Base-by-base conservation (phyloP, 345 rosid species). In the Aethionema arabicum region DNA sequence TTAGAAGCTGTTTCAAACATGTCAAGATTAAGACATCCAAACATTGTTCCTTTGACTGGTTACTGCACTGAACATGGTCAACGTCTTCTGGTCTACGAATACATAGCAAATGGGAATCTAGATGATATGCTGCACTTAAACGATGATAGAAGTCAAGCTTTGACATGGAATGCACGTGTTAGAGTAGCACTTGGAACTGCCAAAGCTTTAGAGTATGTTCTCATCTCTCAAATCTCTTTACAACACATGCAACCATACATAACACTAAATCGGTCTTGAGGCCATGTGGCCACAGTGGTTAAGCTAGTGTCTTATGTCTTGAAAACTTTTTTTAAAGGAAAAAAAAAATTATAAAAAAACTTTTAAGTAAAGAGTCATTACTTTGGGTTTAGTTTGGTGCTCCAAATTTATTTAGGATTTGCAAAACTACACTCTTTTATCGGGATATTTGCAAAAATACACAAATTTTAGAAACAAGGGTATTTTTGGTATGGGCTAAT, bases 151-250 rank as follows among this genome's bases (percentile, higher is more conserved):
- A 66, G 93, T 77, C 80, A 79, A 70, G 65, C 57, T 1, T 72
- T 95, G 41, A 78, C 84, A 50, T 95, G 99, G 99, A 95, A 95
- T 74, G 95, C 87, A 7, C 97, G 99, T 52, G 99, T 90, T 67
- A 78, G 96, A 68, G 93, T 90, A n/a, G 98, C 97, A 10, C 92
- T 95, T 52, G 98, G 98, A 51, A 86, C 97, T 39, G 91, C 99
- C 32, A 84, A 96, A 59, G 96, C 99, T 72, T 77, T 95, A 76
- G 99, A 90, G 99, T 93, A 93, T 58, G 97, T 40, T 66, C 13
- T 51, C 51, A 65, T 29, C 15, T 39, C 10, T 27, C 32, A 32
- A 27, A 32, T 8, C 27, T 68, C 52, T 49, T 14, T 32, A 2
- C 35, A 35, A 21, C 6, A 32, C 32, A 50, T 49, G 38, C 1